phyloP scores from a whole-genome alignment of 768 basidiomycete species.

The Leccinum rimulosum region DNA sequence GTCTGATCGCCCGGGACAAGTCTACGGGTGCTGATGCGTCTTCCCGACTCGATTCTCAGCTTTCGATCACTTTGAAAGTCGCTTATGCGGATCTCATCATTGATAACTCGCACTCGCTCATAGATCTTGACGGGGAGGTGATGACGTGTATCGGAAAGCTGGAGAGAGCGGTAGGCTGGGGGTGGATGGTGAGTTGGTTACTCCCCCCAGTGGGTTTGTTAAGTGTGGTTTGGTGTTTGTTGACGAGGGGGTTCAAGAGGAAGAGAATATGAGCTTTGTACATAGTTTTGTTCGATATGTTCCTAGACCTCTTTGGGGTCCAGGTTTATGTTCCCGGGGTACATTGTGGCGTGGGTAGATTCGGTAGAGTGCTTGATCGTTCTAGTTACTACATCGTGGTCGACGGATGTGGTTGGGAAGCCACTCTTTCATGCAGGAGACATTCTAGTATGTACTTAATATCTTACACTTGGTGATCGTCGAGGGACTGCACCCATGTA shows the following conservation, averaged over 20 bases:
- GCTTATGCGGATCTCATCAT: slow-evolving; percentile 79
- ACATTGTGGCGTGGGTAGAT: no score
- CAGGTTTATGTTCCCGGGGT: no score
- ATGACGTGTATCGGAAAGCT: slow-evolving; percentile 37
- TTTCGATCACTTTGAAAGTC: slow-evolving; percentile 76
- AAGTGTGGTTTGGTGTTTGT: slow-evolving; percentile 41
- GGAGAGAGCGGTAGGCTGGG: slow-evolving; percentile 50
- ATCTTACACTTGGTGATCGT: no score
- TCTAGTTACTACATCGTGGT: no score
- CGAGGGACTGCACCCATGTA: no score
- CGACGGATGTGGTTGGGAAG: no score
- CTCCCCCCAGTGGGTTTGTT: slow-evolving; percentile 51
- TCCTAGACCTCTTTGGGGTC: no score
- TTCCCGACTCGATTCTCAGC: slow-evolving; percentile 58
- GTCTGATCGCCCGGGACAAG: slow-evolving; percentile 74
- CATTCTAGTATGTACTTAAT: no score
- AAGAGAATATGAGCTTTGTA: slow-evolving; percentile 4
- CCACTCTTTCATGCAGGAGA: no score
- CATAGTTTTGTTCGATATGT: not conserved
- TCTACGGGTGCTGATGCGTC: slow-evolving; percentile 66
- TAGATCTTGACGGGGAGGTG: slow-evolving; percentile 57
- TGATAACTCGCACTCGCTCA: slow-evolving; percentile 79
- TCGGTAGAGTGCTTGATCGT: no score
- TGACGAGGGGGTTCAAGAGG: slow-evolving; percentile 32
- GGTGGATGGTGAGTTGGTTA: slow-evolving; percentile 65